phyloP scores from a whole-genome alignment of 73 alveolate species.

The Breviolum minutum region DNA sequence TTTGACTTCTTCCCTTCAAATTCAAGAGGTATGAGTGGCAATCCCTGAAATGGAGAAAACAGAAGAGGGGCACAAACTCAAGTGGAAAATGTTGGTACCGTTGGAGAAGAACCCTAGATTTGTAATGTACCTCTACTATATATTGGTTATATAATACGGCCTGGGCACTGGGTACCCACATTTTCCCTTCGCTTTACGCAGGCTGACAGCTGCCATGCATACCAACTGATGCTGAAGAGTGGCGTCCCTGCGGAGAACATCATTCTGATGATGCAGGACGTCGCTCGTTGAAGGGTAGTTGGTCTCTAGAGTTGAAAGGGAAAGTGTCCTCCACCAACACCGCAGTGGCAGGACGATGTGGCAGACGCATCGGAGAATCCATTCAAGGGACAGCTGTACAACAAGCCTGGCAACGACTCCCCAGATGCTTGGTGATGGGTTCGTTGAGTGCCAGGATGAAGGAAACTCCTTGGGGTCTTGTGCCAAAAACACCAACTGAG shows the following conservation, averaged over 20 bases:
- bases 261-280: constrained; percentile 96
- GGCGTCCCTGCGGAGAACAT: constrained; percentile 99
- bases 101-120: too few relatives aligned
- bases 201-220: constrained; percentile 99
- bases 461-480: constrained; percentile 83
- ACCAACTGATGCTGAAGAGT: constrained; percentile 97
- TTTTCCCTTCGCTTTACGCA: constrained; percentile 57
- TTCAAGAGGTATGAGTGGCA: too few relatives aligned
- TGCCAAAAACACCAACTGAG: neutral
- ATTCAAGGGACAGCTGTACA: constrained; percentile 99
- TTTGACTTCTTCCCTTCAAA: too few relatives aligned
- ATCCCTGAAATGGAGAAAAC: too few relatives aligned
- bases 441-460: too few relatives aligned
- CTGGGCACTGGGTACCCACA: neutral
- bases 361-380: constrained; percentile 98
- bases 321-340: neutral
- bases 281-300: neutral
- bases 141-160: too few relatives aligned
- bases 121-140: too few relatives aligned
- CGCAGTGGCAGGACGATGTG: constrained; percentile 98
- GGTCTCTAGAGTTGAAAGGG: neutral
- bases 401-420: constrained; percentile 97
- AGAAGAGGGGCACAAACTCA: too few relatives aligned
- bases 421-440: constrained; percentile 95
- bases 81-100: too few relatives aligned